Percentiles rank a stretch among this genome's conserved stretches.
phyloP scores from a whole-genome alignment of 805 yeast genomes.

The Hanseniaspora jakobsenii region DNA sequence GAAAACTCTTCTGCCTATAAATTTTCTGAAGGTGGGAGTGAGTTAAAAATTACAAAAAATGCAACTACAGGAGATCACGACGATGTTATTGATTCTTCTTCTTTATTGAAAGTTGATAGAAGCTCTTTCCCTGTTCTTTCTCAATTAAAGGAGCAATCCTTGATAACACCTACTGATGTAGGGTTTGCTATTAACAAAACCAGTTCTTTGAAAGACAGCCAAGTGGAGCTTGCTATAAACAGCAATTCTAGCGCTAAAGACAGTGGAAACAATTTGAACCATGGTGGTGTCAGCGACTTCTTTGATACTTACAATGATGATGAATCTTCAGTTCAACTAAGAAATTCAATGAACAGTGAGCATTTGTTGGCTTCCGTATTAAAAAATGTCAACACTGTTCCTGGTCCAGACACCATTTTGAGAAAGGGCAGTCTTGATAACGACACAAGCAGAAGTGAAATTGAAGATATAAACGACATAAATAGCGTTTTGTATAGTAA shows the following conservation, averaged over 20 bases:
- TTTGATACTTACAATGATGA: slow-evolving; percentile 14
- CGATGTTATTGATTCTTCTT: too few species aligned
- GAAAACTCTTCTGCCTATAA: too few species aligned
- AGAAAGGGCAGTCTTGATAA: background rate
- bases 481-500: too few species aligned
- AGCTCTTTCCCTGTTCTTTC: slow-evolving; percentile 17
- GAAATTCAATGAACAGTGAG: slow-evolving; percentile 7
- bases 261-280: slow-evolving; percentile 1
- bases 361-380: background rate
- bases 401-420: background rate
- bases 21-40: too few species aligned
- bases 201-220: background rate
- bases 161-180: slow-evolving; percentile 4
- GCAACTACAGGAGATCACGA: too few species aligned
- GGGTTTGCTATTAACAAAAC: background rate
- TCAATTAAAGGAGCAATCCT: slow-evolving; percentile 1
- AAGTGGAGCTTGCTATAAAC: background rate
- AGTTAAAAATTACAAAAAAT: too few species aligned
- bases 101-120: too few species aligned
- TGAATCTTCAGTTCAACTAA: slow-evolving; percentile 4
- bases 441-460: slow-evolving; percentile 2
- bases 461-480: background rate
- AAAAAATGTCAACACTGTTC: background rate
- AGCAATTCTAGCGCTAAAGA: background rate
- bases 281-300: slow-evolving; percentile 16